Base-by-base conservation (phyloP, 257 asterid genomes). In the Marsdenia floribunda region DNA sequence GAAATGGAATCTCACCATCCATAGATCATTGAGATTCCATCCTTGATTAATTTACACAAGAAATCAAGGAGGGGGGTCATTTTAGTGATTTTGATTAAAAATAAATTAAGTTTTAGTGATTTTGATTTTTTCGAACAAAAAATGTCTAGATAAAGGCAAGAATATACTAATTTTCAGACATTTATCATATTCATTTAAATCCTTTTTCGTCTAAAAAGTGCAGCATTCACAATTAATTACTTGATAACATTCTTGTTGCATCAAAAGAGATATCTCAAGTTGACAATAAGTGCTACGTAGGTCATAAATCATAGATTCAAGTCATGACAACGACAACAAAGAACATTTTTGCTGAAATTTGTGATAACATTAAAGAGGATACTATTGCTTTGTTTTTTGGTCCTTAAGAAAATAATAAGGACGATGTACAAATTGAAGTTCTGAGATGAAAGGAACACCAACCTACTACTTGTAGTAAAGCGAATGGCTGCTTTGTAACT, bases 401-500 rank as follows among this genome's bases (percentile, higher is more conserved):
- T 24, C 65, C 37, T 58, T 0, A 19, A 60, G 42, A 61, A 61
- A 61, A 61, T 3, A 26, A 21, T 8, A 14, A 61, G 3, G 29
- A 12, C 3, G 42, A 29, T 61, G 21, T 14, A 12, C 9, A 61
- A 13, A 29, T 15, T 61, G 68, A 26, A 61, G 21, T 29, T 4
- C 14, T 29, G 42, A 29, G 9, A 9, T 61, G 9, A 61, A 61
- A 29, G 33, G 7, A 26, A 61, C 5, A 61, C 42, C 37, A 24
- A 6, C 42, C 63, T 26, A 29, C n/a, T 5, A 13, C 33, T 29
- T 29, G 33, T 29, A 29, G 33, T 29, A 29, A 29, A 29, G 33
- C 0, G 33, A 29, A 29, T 29, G 33, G 33, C 33, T 29, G 35
- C 82, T 76, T 52, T 88, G 94, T 59, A 79, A 78, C 76, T 79